Evolutionary conservation across 2,329 filamentous ascomycete genomes (phyloP).

Genomic region (Penicillium sp.): DNA sequence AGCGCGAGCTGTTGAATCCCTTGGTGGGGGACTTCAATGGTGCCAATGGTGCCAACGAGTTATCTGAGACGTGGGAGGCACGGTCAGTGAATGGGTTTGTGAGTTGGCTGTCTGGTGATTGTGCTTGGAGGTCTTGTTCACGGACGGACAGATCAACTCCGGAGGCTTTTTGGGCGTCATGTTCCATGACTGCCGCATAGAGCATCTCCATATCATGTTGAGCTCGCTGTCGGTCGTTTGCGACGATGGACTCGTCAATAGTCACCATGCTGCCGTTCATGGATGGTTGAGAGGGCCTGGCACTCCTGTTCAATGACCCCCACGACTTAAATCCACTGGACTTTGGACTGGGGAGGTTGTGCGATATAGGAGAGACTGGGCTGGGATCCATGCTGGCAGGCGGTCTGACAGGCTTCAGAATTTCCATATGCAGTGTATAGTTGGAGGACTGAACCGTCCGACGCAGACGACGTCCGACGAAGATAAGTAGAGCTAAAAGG

Average conservation of each 20-base stretch:
- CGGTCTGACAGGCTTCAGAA: conserved; percentile 50
- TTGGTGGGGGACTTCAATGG: conserved; percentile 27
- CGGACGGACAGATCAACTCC: conserved; percentile 21
- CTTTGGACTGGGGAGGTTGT: conserved; percentile 38
- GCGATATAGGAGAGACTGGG: conserved; percentile 34
- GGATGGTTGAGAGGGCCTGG: conserved; percentile 39
- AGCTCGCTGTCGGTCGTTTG: conserved; percentile 70
- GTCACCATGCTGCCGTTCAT: conserved; percentile 64
- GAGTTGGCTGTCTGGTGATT: conserved; percentile 28
- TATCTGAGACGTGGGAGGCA: conserved; percentile 26
- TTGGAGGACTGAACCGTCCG: conserved; percentile 53
- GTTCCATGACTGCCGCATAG: conserved; percentile 88
- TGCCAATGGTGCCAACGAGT: conserved; percentile 15
- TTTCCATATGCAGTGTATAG: conserved; percentile 55
- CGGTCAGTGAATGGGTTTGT: conserved; percentile 34
- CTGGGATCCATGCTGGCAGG: conserved; percentile 35
- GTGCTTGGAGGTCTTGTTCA: conserved; percentile 18
- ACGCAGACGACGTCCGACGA: conserved; percentile 59
- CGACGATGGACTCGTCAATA: conserved; percentile 75
- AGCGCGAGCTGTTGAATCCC: conserved; percentile 34
- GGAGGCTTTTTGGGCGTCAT: conserved; percentile 60
- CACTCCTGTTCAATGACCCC: conserved; percentile 34
- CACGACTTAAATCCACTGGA: conserved; percentile 39
- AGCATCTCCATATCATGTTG: conserved; percentile 84
- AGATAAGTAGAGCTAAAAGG: conserved; percentile 65